Evolutionary conservation across 192 early-diverging fungal species (phyloP), one percentile per base, ranked within the genome.

Genomic region (Rhizophlyctis rosea): DNA sequence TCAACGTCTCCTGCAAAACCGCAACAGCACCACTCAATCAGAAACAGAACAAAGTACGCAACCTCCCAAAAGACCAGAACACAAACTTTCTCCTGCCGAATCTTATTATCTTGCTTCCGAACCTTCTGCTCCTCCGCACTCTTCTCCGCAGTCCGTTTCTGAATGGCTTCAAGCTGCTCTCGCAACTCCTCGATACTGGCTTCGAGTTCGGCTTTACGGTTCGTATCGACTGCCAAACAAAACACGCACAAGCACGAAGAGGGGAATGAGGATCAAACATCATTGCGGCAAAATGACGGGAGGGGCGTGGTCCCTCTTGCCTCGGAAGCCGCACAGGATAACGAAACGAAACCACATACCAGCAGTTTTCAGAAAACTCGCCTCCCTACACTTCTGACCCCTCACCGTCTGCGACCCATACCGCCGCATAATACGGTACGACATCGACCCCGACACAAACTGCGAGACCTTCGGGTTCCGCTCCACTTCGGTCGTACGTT

Each of bases 81-180:
- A 4, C 44, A 30, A 36, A 79, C 81, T 61, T 73, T 78, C 61
- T 79, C 63, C 21, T 69, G 63, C 29, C 76, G 68, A 7, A 81
- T 67, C 1, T 70, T 54, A 5, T 74, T 62, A 27, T 77, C 35
- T 0, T 34, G 25, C n/a, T 74, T 70, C 28, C 60, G 53, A 31
- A 57, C 54, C 28, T 78, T 65, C n/a, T 71, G 23, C 2, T 44
- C n/a, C 1, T 59, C 58, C 21, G 65, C 63, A 7, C 56, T 28
- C 0, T 68, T 56, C 21, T 72, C 56, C 9, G 74, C 34, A 9
- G 69, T 65, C 18, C 50, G 34, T 21, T 83, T 61, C 34, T 84
- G 51, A 0, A 64, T n/a, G n/a, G n/a, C 48, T 2, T 64, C 57
- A 13, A 78, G 50, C n/a, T 66, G 34, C 2, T 39, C n/a, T n/a